phyloP scores from a whole-genome alignment of 2,329 filamentous ascomycete species.

The Fusarium praegraminearum region DNA sequence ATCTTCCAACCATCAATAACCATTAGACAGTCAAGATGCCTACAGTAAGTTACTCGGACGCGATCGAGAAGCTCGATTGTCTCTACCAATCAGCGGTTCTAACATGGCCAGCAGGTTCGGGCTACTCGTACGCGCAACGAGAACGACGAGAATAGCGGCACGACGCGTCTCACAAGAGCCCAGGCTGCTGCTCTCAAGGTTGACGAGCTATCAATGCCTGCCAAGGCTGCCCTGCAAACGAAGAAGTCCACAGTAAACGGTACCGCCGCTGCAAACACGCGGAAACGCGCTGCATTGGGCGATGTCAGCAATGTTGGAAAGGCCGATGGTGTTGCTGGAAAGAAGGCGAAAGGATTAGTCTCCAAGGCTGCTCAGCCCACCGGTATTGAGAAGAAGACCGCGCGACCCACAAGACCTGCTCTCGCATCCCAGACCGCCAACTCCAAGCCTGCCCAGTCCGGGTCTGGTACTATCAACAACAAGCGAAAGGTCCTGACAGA shows the following conservation, averaged over 20 bases:
- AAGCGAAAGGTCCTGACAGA: constrained; percentile 75
- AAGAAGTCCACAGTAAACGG: constrained; percentile 72
- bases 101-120: constrained; percentile 66
- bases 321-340: constrained; percentile 75
- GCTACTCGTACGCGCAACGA: constrained; percentile 84
- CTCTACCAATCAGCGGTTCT: constrained; percentile 8
- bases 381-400: constrained; percentile 78
- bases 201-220: constrained; percentile 69
- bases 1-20: constrained; percentile 40
- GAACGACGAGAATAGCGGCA: constrained; percentile 89
- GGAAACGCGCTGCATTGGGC: constrained; percentile 86
- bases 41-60: constrained; percentile 50
- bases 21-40: constrained; percentile 51
- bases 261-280: constrained; percentile 61
- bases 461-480: constrained; percentile 77
- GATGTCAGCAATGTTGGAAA: constrained; percentile 98
- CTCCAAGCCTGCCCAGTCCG: constrained; percentile 74
- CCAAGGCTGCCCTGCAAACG: constrained; percentile 74
- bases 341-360: constrained; percentile 79
- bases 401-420: constrained; percentile 71
- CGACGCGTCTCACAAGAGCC: constrained; percentile 90
- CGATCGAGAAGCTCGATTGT: constrained; percentile 12
- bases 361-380: constrained; percentile 85
- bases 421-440: constrained; percentile 76
- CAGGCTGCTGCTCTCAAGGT: constrained; percentile 83